Percentiles rank a stretch among this genome's conserved stretches.
Evolutionary conservation across 1,284 basidiomycete genomes (phyloP).

Genomic region (Puccinia horiana): DNA sequence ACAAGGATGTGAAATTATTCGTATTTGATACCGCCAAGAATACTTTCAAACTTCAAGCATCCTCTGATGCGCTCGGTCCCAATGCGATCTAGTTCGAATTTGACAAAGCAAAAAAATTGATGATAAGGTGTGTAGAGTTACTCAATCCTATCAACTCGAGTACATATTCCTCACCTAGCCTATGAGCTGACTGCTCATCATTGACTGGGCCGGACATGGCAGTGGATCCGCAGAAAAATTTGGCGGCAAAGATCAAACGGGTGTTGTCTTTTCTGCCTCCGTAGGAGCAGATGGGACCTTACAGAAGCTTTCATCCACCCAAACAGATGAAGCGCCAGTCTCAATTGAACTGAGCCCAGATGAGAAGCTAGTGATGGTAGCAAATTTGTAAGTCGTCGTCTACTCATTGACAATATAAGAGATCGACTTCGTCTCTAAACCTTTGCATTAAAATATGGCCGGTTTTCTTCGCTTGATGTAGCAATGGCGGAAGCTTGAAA

Average conservation of each 20-base stretch:
- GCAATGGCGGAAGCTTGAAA: slow-evolving; percentile 25
- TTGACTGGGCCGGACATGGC: neutral
- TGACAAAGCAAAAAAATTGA: slow-evolving; percentile 18
- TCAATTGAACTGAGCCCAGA: slow-evolving; percentile 10
- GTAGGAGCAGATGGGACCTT: slow-evolving; percentile 12
- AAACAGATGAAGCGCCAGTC: slow-evolving; percentile 26
- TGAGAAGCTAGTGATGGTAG: slow-evolving; percentile 29
- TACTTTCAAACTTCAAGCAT: neutral
- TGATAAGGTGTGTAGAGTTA: slow-evolving; percentile 3
- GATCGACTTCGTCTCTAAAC: no score
- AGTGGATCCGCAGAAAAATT: slow-evolving; percentile 26
- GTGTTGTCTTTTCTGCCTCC: slow-evolving; percentile 20
- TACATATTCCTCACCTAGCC: neutral
- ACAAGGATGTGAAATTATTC: neutral
- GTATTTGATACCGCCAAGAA: slow-evolving; percentile 4
- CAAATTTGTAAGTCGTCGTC: slow-evolving; percentile 2
- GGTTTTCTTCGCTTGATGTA: neutral
- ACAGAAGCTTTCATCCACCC: slow-evolving; percentile 22
- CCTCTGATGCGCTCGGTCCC: slow-evolving; percentile 14
- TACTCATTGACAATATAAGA: neutral
- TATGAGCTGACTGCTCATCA: neutral
- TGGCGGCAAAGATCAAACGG: slow-evolving; percentile 1
- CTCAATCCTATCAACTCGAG: neutral
- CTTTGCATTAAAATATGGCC: neutral
- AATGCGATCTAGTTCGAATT: slow-evolving; percentile 23